Conservation (phyloP, 2,329 filamentous ascomycete genomes). For the Xylaria sp. region DNA sequence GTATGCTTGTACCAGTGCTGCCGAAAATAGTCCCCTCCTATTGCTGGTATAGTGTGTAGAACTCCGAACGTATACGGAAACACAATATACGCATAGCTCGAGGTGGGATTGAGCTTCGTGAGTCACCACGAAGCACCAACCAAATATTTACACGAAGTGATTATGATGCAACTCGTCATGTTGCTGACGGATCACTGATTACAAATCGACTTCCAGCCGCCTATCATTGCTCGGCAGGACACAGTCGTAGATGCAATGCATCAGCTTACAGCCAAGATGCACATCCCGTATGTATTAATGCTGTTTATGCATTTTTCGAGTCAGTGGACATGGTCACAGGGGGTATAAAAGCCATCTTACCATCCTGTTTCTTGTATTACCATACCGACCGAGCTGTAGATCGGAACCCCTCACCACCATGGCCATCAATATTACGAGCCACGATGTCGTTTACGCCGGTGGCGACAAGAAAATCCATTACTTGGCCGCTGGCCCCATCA, state of each 20-base stretch:
- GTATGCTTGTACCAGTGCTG: no score
- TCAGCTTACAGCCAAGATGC: constrained; percentile 8
- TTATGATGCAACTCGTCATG: not conserved
- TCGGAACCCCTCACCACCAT: constrained; percentile 12
- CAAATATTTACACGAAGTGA: not conserved
- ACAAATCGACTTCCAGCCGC: not conserved
- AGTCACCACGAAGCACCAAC: not conserved
- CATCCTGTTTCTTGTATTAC: not conserved
- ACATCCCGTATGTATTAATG: not conserved
- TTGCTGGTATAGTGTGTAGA: no score
- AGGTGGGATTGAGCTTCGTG: not conserved
- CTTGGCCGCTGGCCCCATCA: constrained; percentile 45
- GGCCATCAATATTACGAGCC: constrained; percentile 30
- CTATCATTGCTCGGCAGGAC: not conserved
- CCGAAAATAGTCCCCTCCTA: no score
- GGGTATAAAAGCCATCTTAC: constrained; percentile 3
- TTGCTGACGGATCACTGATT: not conserved
- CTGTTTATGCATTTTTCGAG: not conserved
- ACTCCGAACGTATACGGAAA: not conserved
- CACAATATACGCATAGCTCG: not conserved
- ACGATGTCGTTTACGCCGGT: constrained; percentile 39
- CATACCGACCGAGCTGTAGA: no score
- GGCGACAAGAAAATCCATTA: constrained; percentile 49
- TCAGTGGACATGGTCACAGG: not conserved
- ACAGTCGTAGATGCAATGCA: not conserved